phyloP scores from a whole-genome alignment of 192 early-diverging fungal species.

The Fimicolochytrium jonesii region DNA sequence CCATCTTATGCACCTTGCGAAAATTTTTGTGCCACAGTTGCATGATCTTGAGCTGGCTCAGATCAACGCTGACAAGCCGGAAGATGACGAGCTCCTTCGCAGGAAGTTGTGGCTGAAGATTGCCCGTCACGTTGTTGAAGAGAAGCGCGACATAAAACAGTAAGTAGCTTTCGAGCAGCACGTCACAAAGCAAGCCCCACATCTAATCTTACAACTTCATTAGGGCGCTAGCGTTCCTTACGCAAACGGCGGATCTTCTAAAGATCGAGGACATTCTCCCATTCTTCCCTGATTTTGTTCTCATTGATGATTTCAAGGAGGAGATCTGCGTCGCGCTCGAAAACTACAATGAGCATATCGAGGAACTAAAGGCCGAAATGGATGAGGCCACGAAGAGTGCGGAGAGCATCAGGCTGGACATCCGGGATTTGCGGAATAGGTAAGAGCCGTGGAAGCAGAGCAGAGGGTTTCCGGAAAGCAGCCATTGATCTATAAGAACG shows the following conservation, averaged over 20 bases:
- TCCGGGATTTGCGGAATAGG: conserved; percentile 77
- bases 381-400: conserved; percentile 91
- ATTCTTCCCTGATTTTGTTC: conserved; percentile 95
- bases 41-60: conserved; percentile 84
- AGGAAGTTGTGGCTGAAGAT: conserved; percentile 93
- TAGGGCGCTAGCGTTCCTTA: conserved; percentile 80
- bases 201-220: too few species aligned
- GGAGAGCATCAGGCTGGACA: conserved; percentile 88
- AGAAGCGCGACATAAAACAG: conserved; percentile 79
- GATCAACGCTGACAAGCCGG: conserved; percentile 90
- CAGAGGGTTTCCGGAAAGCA: too few species aligned
- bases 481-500: too few species aligned
- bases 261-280: conserved; percentile 95
- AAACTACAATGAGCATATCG: conserved; percentile 87
- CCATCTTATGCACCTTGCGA: neutral
- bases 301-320: conserved; percentile 97
- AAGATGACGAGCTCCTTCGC: conserved; percentile 75
- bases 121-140: conserved; percentile 83
- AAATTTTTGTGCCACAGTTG: conserved; percentile 40
- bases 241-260: conserved; percentile 66
- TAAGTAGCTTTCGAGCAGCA: too few species aligned
- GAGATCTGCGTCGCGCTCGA: conserved; percentile 89
- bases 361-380: conserved; percentile 86
- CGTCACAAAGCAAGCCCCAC: neutral
- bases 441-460: conserved; percentile 34